These are phyloP conservation scores for Coffea canephora DNA, from an alignment of 257 asterid species.

Conservation along the genomic window DNA sequence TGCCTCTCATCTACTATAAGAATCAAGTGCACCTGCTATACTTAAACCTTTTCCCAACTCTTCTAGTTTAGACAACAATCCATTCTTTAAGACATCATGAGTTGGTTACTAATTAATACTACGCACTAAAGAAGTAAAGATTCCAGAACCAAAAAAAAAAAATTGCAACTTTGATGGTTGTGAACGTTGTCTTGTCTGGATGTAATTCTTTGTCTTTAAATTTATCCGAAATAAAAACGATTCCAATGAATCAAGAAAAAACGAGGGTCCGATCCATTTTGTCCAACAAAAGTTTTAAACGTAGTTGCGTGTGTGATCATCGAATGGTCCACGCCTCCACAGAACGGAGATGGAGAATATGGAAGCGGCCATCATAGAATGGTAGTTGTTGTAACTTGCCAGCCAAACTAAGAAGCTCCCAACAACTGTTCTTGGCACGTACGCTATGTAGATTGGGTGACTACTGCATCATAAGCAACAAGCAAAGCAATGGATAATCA, in stretches of 20 bases:
- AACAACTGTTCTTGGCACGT: conserved; percentile 1
- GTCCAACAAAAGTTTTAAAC: background rate
- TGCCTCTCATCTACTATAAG: no score
- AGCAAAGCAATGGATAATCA: conserved; percentile 19
- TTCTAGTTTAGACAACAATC: no score
- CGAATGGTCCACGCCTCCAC: background rate
- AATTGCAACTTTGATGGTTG: no score
- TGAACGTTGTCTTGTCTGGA: no score
- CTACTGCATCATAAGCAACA: conserved; percentile 7
- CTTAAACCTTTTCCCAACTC: no score
- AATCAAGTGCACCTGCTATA: no score
- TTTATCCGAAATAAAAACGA: background rate
- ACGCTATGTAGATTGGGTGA: conserved; percentile 4
- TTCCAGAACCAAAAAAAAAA: no score
- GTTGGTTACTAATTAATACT: no score
- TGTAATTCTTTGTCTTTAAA: no score
- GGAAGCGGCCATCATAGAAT: no score
- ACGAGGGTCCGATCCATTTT: background rate
- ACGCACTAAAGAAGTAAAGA: no score
- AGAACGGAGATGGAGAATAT: background rate
- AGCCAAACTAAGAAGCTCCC: conserved; percentile 12
- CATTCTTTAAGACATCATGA: no score
- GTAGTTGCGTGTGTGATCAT: background rate
- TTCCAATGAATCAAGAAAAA: background rate
- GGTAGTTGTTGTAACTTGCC: background rate